Evolutionary conservation across 1,284 basidiomycete species (phyloP).

Genomic region (Leucoagaricus sp.): DNA sequence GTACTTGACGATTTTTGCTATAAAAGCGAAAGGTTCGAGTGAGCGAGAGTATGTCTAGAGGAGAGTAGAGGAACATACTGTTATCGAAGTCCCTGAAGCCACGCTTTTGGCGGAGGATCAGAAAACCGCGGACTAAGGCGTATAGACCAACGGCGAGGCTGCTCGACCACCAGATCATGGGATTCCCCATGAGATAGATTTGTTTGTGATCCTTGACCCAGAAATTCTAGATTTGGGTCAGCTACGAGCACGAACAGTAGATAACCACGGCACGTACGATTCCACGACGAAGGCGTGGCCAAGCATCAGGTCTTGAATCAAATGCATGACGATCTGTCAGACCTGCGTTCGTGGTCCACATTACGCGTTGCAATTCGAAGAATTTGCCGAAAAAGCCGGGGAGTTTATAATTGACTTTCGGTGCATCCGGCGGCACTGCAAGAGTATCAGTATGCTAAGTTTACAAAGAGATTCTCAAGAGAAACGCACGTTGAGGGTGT

Average conservation of each 20-base stretch:
- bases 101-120: conserved; percentile 88
- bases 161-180: conserved; percentile 89
- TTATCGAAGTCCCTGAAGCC: conserved; percentile 91
- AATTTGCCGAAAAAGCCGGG: conserved; percentile 93
- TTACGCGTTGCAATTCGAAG: conserved; percentile 89
- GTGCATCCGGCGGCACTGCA: conserved; percentile 68
- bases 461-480: background rate
- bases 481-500: conserved; percentile 73
- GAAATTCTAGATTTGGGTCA: conserved; percentile 87
- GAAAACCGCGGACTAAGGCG: conserved; percentile 66
- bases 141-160: conserved; percentile 75
- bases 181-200: conserved; percentile 95
- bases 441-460: conserved; percentile 7
- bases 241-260: too few species aligned
- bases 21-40: conserved; percentile 3
- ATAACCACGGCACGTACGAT: conserved; percentile 80
- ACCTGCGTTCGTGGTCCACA: conserved; percentile 98
- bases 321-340: conserved; percentile 94
- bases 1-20: conserved; percentile 90
- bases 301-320: conserved; percentile 88
- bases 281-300: conserved; percentile 89
- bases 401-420: conserved; percentile 85
- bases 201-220: conserved; percentile 97
- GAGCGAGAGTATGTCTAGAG: background rate
- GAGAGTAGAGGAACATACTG: conserved; percentile 53